Evolutionary conservation across 805 yeast species (phyloP).

Genomic region (Candida vaughaniae): DNA sequence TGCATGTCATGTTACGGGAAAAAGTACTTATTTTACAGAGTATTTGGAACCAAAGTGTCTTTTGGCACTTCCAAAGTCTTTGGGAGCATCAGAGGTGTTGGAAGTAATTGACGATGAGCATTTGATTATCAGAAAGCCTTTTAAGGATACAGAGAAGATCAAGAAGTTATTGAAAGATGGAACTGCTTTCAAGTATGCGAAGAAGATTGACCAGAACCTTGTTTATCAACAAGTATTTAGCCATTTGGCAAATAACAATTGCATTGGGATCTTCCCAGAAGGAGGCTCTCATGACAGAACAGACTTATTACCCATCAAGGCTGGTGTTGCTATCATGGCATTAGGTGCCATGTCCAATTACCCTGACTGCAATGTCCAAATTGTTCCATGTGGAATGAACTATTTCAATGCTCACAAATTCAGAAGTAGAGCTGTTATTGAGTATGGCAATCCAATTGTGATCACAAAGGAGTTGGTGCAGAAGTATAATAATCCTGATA

Average conservation of each 20-base stretch:
- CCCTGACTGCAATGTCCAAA: slow-evolving; percentile 73
- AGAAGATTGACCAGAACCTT: slow-evolving; percentile 77
- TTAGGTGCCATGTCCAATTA: slow-evolving; percentile 84
- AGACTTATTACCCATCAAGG: slow-evolving; percentile 85
- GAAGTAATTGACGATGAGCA: slow-evolving; percentile 73
- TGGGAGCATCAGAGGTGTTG: slow-evolving; percentile 72
- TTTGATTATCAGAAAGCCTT: slow-evolving; percentile 65
- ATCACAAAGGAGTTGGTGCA: slow-evolving; percentile 56
- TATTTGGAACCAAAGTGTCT: slow-evolving; percentile 67
- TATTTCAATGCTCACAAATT: slow-evolving; percentile 95
- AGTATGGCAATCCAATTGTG: slow-evolving; percentile 85
- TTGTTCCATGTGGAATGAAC: slow-evolving; percentile 97
- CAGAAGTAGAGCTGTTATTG: slow-evolving; percentile 92
- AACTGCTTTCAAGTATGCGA: slow-evolving; percentile 67
- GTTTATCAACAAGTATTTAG: slow-evolving; percentile 85
- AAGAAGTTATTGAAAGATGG: slow-evolving; percentile 48
- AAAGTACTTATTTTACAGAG: slow-evolving; percentile 61
- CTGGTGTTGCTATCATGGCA: slow-evolving; percentile 98
- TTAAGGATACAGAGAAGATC: slow-evolving; percentile 50
- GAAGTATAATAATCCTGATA: slow-evolving; percentile 62
- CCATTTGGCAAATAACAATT: slow-evolving; percentile 75
- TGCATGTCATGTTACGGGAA: slow-evolving; percentile 58
- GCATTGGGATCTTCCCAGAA: slow-evolving; percentile 94
- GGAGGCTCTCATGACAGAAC: slow-evolving; percentile 98
- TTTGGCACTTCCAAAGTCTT: slow-evolving; percentile 70